A percentile compares a stretch with the other conserved stretches of the same genome.
Evolutionary conservation across 2,329 filamentous ascomycete genomes (phyloP).

Genomic region (Paecilomyces sp.): DNA sequence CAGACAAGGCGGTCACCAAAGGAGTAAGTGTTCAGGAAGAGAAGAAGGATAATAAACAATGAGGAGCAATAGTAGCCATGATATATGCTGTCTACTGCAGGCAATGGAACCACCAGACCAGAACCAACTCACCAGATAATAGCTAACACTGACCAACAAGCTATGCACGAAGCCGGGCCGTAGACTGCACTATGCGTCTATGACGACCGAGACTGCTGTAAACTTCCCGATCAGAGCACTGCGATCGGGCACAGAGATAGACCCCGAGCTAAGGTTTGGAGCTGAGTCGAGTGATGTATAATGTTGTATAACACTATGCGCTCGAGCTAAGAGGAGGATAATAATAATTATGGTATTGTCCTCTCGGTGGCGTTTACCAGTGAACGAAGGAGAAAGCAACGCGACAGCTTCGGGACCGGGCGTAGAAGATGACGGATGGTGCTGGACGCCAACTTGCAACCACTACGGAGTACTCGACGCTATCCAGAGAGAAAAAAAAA

Average conservation of each 20-base stretch:
- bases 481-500: neutral
- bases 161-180: neutral
- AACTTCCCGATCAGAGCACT: neutral
- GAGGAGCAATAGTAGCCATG: neutral
- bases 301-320: neutral
- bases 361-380: neutral
- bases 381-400: neutral
- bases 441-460: neutral
- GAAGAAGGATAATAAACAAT: neutral
- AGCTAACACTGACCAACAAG: neutral
- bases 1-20: neutral
- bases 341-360: neutral
- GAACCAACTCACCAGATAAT: neutral
- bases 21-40: neutral
- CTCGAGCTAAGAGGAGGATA: neutral
- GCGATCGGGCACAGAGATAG: neutral
- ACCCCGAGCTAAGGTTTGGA: neutral
- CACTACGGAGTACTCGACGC: neutral
- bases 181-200: conserved; percentile 1
- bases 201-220: conserved; percentile 3
- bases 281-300: neutral
- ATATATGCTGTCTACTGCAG: neutral
- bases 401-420: neutral
- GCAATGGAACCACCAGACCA: neutral
- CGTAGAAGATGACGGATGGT: neutral